Evolutionary conservation across 73 alveolate species (phyloP), one percentile per base, ranked within the genome.

Genomic region (Paramecium pentaurelia): DNA sequence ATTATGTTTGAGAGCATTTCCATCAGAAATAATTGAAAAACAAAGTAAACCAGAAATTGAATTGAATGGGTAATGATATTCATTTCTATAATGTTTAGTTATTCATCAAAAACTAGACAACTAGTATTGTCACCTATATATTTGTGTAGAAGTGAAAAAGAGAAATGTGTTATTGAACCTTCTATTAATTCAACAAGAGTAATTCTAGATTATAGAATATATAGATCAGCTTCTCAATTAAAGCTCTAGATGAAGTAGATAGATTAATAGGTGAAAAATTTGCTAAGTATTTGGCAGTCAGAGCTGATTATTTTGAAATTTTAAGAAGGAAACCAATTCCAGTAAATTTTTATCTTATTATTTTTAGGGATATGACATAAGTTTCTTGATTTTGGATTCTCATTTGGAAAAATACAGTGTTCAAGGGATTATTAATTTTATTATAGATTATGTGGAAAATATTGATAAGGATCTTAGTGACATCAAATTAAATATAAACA

Each of bases 401-500:
- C 97, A 94, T 77, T 64, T 95, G 44, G 97, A 95, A 92, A 95
- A 90, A 86, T 94, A 47, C 58, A 95, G 93, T 73, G 96, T 94
- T 93, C 97, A 96, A 75, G 98, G 96, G 40, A 42, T 96, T n/a
- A 96, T 96, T 77, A 92, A 95, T 86, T 96, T 95, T 91, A 96
- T 95, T 59, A 91, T 96, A 7, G 98, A 96, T 92, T 95, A 95
- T 88, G 95, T 96, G 14, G 96, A 93, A 58, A 95, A 96, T 58
- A 93, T 96, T 37, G 96, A 95, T 88, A 96, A 96, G 84, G 99
- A 96, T 90, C 83, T 96, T 18, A 95, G 95, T 86, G 98, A 96
- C 42, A 96, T 96, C 95, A 95, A 96, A 75, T 88, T 96, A 80
- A 94, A 95, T 38, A 95, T 96, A 34, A 96, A 92, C 83, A 90